Percentiles rank a stretch among this genome's conserved stretches.
phyloP scores from a whole-genome alignment of 805 yeast species.

The Komagataella pastoris region DNA sequence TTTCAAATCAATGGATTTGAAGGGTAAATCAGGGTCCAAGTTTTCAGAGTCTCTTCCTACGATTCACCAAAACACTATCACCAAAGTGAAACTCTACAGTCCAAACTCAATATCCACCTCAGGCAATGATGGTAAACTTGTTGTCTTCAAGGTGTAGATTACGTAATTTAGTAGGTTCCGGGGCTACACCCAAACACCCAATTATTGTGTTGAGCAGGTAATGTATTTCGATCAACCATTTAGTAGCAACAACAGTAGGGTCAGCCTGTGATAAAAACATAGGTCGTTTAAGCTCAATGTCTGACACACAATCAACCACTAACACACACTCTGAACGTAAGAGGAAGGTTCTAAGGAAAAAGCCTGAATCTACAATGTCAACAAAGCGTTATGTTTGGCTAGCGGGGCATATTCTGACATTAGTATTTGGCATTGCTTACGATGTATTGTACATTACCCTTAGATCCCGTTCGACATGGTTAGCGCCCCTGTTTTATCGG shows the following conservation, averaged over 20 bases:
- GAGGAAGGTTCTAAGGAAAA: conserved; percentile 22
- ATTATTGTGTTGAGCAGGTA: background rate
- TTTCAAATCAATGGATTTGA: conserved; percentile 91
- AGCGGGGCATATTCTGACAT: conserved; percentile 35
- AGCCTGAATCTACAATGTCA: conserved; percentile 19
- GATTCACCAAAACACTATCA: conserved; percentile 84
- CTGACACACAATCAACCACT: background rate
- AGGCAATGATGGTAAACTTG: conserved; percentile 89
- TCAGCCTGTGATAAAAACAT: too few relatives aligned
- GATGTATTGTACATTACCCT: conserved; percentile 18
- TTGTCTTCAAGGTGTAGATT: conserved; percentile 44
- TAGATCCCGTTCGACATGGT: conserved; percentile 23
- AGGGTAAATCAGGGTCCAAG: conserved; percentile 51
- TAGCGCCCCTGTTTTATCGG: conserved; percentile 40
- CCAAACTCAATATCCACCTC: conserved; percentile 44
- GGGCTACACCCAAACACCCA: background rate
- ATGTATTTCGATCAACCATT: background rate
- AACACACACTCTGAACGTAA: conserved; percentile 5
- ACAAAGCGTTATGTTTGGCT: conserved; percentile 39
- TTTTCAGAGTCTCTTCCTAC: conserved; percentile 45
- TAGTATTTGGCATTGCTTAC: conserved; percentile 28
- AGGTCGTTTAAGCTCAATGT: background rate
- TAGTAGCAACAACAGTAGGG: background rate
- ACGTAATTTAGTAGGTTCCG: background rate
- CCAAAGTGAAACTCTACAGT: conserved; percentile 41